Base-by-base conservation (phyloP, 352 stramenopile species). In the Pythium vanterpoolii region DNA sequence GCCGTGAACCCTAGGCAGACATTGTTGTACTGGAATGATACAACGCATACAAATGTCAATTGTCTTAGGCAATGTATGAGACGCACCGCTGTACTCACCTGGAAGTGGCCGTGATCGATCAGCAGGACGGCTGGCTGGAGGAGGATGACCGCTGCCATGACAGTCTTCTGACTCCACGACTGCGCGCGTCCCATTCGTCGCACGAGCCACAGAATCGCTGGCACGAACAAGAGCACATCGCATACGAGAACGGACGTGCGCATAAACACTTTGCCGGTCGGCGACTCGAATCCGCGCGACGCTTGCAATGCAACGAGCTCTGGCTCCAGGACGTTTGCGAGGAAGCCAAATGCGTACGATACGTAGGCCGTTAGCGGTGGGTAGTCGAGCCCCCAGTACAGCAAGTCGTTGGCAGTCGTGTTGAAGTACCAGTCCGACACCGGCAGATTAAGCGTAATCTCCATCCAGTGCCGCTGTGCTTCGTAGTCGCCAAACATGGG, bases 351-450 rank as follows among this genome's bases (percentile, higher is more conserved):
- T 16, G 76, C 49, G 46, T 87, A 90, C 59, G 85, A 94, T 14
- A 95, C 79, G 71, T 97, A 98, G 7, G 93, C 93, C 2, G 91
- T 98, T 19, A 98, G 64, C 4, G 97, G 97, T 10, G 97, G 97
- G 74, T 99, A 99, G 82, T 99, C 97, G 39, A 99, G 73, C 21
- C 97, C 97, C 96, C 96, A 99, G 69, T 99, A 99, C 31, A 96
- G 66, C 43, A 98, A 69, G 60, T 99, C 89, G 70, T 99, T 97
- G 30, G 64, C 52, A 1, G 76, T 83, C 21, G 83, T 77, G 55
- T 95, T 97, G 65, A 89, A 91, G 68, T 99, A 99, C 97, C 97
- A 99, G 47, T 98, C 79, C 3, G 72, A 83, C 13, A 98, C 51
- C 1, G 96, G 96, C 53, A 98, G 62, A 54, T 96, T 78, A 42